phyloP scores from a whole-genome alignment of 2,329 filamentous ascomycete species.

The Fusarium ramigenum region DNA sequence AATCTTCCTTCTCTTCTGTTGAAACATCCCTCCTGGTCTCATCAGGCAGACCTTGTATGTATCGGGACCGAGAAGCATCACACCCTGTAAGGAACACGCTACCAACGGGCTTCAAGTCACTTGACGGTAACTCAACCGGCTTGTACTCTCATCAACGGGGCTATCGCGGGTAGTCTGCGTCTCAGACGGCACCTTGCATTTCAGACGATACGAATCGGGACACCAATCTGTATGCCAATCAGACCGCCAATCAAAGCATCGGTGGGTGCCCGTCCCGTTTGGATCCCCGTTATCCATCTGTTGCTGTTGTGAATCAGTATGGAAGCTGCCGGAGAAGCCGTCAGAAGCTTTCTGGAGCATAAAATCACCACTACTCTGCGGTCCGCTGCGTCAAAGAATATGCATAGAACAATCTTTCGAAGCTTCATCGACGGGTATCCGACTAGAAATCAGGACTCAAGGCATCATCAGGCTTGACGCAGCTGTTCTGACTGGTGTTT shows the following conservation, averaged over 20 bases:
- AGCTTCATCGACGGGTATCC: conserved; percentile 30
- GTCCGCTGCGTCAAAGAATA: conserved; percentile 25
- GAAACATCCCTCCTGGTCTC: conserved; percentile 37
- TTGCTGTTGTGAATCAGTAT: conserved; percentile 31
- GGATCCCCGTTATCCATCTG: conserved; percentile 26
- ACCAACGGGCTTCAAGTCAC: conserved; percentile 39
- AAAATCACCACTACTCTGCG: conserved; percentile 35
- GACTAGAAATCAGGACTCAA: conserved; percentile 27
- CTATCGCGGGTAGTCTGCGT: conserved; percentile 40
- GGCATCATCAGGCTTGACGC: conserved; percentile 17
- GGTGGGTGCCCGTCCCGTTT: conserved; percentile 30
- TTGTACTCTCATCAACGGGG: conserved; percentile 39
- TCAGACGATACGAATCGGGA: conserved; percentile 40
- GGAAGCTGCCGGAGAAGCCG: conserved; percentile 31
- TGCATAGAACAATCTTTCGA: conserved; percentile 37
- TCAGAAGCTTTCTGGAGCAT: conserved; percentile 25
- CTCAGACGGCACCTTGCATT: conserved; percentile 45
- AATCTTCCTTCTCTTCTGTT: conserved; percentile 26
- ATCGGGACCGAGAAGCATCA: conserved; percentile 34
- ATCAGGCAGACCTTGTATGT: conserved; percentile 36
- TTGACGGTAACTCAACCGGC: conserved; percentile 38
- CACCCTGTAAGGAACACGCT: conserved; percentile 38
- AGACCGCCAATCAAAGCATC: conserved; percentile 33
- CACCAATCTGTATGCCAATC: conserved; percentile 32
- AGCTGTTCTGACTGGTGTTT: conserved; percentile 22